Evolutionary conservation across 2,329 filamentous ascomycete species (phyloP).

Genomic region (Colletotrichum cuscutae): DNA sequence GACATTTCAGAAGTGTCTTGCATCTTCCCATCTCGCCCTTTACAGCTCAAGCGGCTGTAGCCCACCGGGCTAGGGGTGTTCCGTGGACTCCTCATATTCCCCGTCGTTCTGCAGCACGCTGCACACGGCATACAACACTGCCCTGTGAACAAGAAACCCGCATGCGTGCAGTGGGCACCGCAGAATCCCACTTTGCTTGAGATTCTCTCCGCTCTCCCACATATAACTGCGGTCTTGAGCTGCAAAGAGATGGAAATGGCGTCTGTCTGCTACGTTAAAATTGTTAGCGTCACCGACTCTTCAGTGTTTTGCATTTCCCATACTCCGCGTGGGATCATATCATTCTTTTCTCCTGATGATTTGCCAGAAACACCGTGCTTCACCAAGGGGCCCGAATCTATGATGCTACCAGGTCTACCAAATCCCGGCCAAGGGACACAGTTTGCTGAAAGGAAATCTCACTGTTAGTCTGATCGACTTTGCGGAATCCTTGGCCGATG

Average conservation of each 20-base stretch:
- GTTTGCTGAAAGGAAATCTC: not conserved
- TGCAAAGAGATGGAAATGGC: not conserved
- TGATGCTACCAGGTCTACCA: not conserved
- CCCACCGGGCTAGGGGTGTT: not conserved
- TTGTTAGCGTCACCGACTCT: conserved; percentile 30
- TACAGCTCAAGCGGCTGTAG: not conserved
- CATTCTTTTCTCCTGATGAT: not conserved
- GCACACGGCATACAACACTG: not conserved
- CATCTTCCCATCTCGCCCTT: not conserved
- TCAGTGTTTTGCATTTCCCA: not conserved
- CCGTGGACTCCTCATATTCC: not conserved
- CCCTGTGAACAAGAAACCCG: not conserved
- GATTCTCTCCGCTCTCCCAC: not conserved
- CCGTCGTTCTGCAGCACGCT: not conserved
- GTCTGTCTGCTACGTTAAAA: not conserved
- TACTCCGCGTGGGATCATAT: not conserved
- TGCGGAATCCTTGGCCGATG: conserved; percentile 7
- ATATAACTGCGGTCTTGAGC: not conserved
- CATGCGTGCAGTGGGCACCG: not conserved
- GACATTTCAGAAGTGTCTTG: not conserved
- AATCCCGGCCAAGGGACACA: not conserved
- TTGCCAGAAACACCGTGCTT: not conserved
- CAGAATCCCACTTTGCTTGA: not conserved
- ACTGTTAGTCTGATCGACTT: not conserved
- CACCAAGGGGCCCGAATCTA: not conserved